A percentile compares a stretch with the other conserved stretches of the same genome.
Conservation (phyloP, 371 early-diverging fungal genomes). For the Mucor mucedo region DNA sequence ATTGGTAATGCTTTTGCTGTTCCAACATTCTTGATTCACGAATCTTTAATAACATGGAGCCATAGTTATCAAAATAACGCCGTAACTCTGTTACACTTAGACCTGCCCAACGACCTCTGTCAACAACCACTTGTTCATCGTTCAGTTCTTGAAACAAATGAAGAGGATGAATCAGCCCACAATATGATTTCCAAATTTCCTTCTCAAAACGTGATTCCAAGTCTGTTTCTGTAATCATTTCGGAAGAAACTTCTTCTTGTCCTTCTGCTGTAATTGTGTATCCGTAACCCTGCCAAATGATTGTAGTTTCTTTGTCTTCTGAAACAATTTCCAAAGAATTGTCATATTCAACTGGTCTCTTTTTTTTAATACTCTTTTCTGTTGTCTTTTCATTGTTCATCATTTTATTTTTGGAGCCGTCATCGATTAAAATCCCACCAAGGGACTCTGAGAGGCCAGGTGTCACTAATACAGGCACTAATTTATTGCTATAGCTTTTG, state of each 20-base stretch:
- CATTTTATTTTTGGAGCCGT: slow-evolving; percentile 9
- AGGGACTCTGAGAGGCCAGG: slow-evolving; percentile 38
- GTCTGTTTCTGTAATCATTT: slow-evolving; percentile 9
- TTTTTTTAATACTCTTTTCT: slow-evolving; percentile 17
- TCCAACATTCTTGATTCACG: slow-evolving; percentile 41
- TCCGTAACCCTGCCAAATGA: slow-evolving; percentile 53
- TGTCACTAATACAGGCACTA: slow-evolving; percentile 49
- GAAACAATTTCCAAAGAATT: slow-evolving; percentile 38
- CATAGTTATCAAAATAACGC: slow-evolving; percentile 49
- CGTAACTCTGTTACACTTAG: slow-evolving; percentile 38
- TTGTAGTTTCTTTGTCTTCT: slow-evolving; percentile 5
- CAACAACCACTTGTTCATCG: slow-evolving; percentile 6
- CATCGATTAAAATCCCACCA: slow-evolving; percentile 38
- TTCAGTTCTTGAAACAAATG: slow-evolving; percentile 28
- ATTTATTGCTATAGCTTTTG: slow-evolving; percentile 8
- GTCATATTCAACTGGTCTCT: slow-evolving; percentile 41
- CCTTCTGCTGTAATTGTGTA: slow-evolving; percentile 18
- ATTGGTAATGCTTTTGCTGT: slow-evolving; percentile 41
- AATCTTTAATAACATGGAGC: slow-evolving; percentile 49
- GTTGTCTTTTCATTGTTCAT: slow-evolving; percentile 1
- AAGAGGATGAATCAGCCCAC: slow-evolving; percentile 45
- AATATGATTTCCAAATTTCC: slow-evolving; percentile 38
- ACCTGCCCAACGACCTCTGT: slow-evolving; percentile 29
- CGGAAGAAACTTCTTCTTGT: slow-evolving; percentile 12
- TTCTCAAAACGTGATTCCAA: slow-evolving; percentile 32